These are phyloP conservation scores for Suhomyces maxii DNA, from an alignment of 1,139 yeast species.

Conservation along the genomic window DNA sequence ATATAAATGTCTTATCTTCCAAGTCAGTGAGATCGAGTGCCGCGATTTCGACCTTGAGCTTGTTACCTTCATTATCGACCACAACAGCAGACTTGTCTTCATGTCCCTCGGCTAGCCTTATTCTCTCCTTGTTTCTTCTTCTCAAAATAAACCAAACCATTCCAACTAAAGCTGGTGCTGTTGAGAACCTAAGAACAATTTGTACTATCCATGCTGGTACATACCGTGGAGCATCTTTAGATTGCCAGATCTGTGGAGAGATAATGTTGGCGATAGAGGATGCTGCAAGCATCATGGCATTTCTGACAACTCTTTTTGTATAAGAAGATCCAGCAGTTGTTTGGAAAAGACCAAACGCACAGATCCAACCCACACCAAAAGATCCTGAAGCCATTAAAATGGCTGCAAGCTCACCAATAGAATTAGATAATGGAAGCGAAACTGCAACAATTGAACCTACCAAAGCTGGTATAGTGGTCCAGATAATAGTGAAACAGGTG, in stretches of 20 bases:
- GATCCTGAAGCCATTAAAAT: constrained; percentile 21
- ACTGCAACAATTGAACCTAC: constrained; percentile 47
- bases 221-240: constrained; percentile 24
- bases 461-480: constrained; percentile 38
- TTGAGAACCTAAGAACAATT: constrained; percentile 45
- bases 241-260: constrained; percentile 28
- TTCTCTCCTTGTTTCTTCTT: constrained; percentile 38
- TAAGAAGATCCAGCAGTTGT: constrained; percentile 28
- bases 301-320: constrained; percentile 26
- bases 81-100: constrained; percentile 21
- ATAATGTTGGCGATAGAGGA: constrained; percentile 29
- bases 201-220: constrained; percentile 54
- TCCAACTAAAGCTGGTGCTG: constrained; percentile 38
- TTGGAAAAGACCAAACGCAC: constrained; percentile 23
- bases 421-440: constrained; percentile 38
- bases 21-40: constrained; percentile 47
- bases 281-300: constrained; percentile 23
- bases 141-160: constrained; percentile 39
- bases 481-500: constrained; percentile 18
- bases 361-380: constrained; percentile 24
- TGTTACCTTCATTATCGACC: constrained; percentile 29
- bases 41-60: constrained; percentile 36
- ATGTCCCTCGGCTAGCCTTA: constrained; percentile 4
- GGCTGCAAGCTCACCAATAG: constrained; percentile 43
- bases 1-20: constrained; percentile 46